Evolutionary conservation across 192 early-diverging fungal species (phyloP), one percentile per base, ranked within the genome.

Genomic region (Entomortierella parvispora): DNA sequence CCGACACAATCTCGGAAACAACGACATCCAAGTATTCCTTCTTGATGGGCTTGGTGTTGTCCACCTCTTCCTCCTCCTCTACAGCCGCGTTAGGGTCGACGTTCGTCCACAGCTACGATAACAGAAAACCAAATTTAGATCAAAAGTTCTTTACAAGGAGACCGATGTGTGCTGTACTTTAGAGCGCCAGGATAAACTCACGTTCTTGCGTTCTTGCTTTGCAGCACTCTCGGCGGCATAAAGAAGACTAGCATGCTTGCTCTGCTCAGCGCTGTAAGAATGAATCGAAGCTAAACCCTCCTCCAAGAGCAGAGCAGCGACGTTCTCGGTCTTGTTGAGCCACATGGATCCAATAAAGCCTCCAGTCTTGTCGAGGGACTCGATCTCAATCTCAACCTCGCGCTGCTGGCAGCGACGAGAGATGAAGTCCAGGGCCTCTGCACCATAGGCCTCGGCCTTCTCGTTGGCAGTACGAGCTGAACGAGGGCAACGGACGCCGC

Each of bases 291-390:
- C 96, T 49, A 95, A 84, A 29, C 97, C 97, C 40, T 86, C 84
- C 47, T 90, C 84, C 54, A 98, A 79, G 42, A 99, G 83, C 17
- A 80, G 58, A n/a, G 89, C 83, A 2, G 94, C 91, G 42, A 96
- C 71, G 69, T 94, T 97, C 31, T 88, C 80, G 34, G 67, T 81
- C 40, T 88, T 86, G 62, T 81, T 76, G 11, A 90, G 66, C 80
- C 90, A 95, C 68, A 99, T 69, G n/a, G 89, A 81, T 15, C 96
- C 96, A 62, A 98, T 93, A 60, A 98, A 99, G 2, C 90, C 92
- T 33, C 97, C 96, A 34, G 88, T 88, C 83, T 96, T 96, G 78
- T 99, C 97, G 18, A 91, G 78, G 15, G 87, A 86, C 69, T 98
- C 97, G 31, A 98, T 82, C 57, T 92, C 90, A 47, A 96, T 83